Evolutionary conservation across 1,284 basidiomycete species (phyloP).

Genomic region (Takashimella koratensis): DNA sequence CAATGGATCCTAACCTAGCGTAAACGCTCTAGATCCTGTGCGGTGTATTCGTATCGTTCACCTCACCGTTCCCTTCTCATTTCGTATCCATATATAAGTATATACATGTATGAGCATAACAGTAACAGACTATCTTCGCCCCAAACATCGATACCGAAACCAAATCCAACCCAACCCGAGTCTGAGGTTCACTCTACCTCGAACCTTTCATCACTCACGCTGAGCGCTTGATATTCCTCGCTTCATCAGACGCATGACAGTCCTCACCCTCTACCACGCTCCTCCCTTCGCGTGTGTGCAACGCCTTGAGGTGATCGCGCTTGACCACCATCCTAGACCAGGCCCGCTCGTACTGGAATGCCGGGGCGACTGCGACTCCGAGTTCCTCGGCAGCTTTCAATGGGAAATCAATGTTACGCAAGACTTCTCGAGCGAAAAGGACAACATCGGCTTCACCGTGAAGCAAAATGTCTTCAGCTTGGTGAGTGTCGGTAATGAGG

Average conservation of each 20-base stretch:
- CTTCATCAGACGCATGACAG: neutral
- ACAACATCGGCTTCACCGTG: conserved; percentile 66
- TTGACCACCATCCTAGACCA: conserved; percentile 55
- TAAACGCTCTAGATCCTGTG: too few relatives aligned
- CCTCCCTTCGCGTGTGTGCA: conserved; percentile 11
- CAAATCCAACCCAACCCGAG: too few relatives aligned
- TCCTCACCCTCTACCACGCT: conserved; percentile 28
- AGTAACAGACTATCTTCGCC: too few relatives aligned
- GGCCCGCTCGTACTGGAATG: conserved; percentile 50
- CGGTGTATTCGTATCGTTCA: too few relatives aligned
- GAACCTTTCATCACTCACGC: too few relatives aligned
- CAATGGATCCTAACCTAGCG: too few relatives aligned
- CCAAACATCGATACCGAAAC: too few relatives aligned
- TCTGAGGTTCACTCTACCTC: too few relatives aligned
- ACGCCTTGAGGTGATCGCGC: conserved; percentile 22
- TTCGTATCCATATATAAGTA: too few relatives aligned
- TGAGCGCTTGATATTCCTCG: neutral
- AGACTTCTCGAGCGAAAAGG: conserved; percentile 60
- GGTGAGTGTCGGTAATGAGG: conserved; percentile 61
- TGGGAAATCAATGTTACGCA: conserved; percentile 49
- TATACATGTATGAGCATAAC: too few relatives aligned
- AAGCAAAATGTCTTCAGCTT: conserved; percentile 65
- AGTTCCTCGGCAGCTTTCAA: conserved; percentile 43
- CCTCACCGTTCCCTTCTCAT: too few relatives aligned
- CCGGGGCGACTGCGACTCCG: conserved; percentile 42